phyloP scores from a whole-genome alignment of 73 alveolate species.

The Paramecium octaurelia region DNA sequence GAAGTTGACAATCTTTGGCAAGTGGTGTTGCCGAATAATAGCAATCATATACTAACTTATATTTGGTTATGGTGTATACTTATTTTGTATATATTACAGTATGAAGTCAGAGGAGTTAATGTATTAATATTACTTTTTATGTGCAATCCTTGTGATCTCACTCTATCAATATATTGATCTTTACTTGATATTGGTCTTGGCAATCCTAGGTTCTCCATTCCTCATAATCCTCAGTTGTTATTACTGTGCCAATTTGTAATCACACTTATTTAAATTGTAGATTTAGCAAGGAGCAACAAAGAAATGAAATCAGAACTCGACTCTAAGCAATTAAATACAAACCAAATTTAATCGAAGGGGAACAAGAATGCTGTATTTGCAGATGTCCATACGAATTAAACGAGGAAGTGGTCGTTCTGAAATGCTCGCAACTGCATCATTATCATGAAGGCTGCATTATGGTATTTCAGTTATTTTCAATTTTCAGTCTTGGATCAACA shows the following conservation, averaged over 20 bases:
- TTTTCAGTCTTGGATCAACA: constrained; percentile 9
- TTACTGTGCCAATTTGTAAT: constrained; percentile 14
- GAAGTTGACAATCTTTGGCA: neutral
- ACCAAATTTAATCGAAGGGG: constrained; percentile 17
- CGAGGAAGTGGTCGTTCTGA: neutral
- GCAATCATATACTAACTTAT: neutral
- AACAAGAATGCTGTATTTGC: constrained; percentile 1
- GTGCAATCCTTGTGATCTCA: neutral
- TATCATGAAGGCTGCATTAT: constrained; percentile 29
- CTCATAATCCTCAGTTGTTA: neutral
- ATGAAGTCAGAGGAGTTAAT: neutral
- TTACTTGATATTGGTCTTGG: neutral
- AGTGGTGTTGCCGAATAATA: neutral
- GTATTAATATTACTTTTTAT: neutral
- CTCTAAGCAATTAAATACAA: neutral
- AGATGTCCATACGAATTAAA: constrained; percentile 43
- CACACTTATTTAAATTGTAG: neutral
- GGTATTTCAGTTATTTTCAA: neutral
- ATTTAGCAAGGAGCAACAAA: neutral
- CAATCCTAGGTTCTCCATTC: constrained; percentile 10
- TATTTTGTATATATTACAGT: constrained; percentile 17
- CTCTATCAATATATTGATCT: constrained; percentile 24
- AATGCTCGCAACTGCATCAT: constrained; percentile 36
- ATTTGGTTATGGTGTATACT: neutral
- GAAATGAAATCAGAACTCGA: neutral